Evolutionary conservation across 208 protist genomes (phyloP), one percentile per base, ranked within the genome.

Genomic region (Leishmania tarentolae): DNA sequence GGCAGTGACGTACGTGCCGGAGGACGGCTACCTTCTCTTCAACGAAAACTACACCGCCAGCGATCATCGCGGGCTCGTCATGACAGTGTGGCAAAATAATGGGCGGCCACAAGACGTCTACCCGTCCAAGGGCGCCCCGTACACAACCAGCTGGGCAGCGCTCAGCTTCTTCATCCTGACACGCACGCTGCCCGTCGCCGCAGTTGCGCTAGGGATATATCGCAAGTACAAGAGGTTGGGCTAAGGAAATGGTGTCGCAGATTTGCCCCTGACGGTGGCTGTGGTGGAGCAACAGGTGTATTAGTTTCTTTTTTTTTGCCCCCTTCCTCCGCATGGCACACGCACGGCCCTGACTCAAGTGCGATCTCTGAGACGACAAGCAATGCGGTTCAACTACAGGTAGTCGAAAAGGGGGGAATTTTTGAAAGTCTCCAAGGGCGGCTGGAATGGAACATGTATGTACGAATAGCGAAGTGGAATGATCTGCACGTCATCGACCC

Each of bases 1-100:
- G 66, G 75, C 84, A 47, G 6, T 70, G 13, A 75, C 73, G 65
- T 72, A 47, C 65, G 79, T 82, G 46, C 85, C 83, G 56, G 35
- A 44, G 1, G 86, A 93, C 57, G 90, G 91, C 70, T 95, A 94
- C 72, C 69, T 97, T 3, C 82, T 93, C 50, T 94, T 97, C 81
- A 97, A 95, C 81, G 87, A 93, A n/a, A 21, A 85, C 35, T 95
- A 90, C 71, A 65, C 71, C 17, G 87, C 79, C 6, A 94, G 87
- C 44, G 92, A 95, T 77, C 93, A 97, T 80, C 90, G 88, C 69
- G 93, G 92, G 31, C 81, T 97, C 24, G 77, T 91, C 42, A 86
- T 95, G 75, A 88, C 86, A 11, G 86, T 94, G 35, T 63, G 59
- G 53, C 93, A 94, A 78, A 78, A 90, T 65, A 78, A 37, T 37